phyloP scores from a whole-genome alignment of 768 basidiomycete species.

The Tulasnella sp. region DNA sequence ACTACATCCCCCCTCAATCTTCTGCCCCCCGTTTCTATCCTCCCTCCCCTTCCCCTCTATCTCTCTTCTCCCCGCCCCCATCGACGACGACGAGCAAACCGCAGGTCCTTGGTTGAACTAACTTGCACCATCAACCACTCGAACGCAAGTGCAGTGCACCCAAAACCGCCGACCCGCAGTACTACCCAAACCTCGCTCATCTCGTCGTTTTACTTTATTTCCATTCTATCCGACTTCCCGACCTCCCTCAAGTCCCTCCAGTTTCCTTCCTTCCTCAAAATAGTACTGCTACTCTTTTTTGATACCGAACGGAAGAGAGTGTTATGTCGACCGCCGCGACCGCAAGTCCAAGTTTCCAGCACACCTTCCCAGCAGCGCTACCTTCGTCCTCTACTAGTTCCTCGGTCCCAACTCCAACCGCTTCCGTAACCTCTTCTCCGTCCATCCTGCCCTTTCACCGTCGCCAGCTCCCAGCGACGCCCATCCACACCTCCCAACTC shows the following conservation, averaged over 20 bases:
- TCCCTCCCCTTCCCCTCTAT: constrained; percentile 40
- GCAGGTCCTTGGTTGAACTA: neutral
- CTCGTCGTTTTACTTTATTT: neutral
- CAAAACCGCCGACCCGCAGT: constrained; percentile 36
- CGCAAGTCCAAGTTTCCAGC: constrained; percentile 28
- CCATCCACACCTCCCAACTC: constrained; percentile 16
- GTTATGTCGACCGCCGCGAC: constrained; percentile 15
- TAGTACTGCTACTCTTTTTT: neutral
- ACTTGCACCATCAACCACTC: neutral
- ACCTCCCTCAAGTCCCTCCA: neutral
- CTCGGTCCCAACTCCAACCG: neutral
- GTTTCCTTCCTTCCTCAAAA: neutral
- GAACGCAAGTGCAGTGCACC: constrained; percentile 42
- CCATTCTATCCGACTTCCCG: neutral
- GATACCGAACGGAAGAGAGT: neutral
- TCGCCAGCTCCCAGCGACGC: constrained; percentile 29
- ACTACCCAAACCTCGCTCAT: neutral
- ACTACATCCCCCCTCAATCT: constrained; percentile 41
- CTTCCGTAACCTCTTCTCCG: neutral
- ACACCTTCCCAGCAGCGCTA: constrained; percentile 17
- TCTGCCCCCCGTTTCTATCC: constrained; percentile 45
- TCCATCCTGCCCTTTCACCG: constrained; percentile 23
- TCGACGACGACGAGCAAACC: constrained; percentile 30
- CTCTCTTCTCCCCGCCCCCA: constrained; percentile 39
- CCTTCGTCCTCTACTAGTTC: constrained; percentile 12